These are phyloP conservation scores for Ulvella scutata DNA, from an alignment of 139 green algal species.

Conservation along the genomic window DNA sequence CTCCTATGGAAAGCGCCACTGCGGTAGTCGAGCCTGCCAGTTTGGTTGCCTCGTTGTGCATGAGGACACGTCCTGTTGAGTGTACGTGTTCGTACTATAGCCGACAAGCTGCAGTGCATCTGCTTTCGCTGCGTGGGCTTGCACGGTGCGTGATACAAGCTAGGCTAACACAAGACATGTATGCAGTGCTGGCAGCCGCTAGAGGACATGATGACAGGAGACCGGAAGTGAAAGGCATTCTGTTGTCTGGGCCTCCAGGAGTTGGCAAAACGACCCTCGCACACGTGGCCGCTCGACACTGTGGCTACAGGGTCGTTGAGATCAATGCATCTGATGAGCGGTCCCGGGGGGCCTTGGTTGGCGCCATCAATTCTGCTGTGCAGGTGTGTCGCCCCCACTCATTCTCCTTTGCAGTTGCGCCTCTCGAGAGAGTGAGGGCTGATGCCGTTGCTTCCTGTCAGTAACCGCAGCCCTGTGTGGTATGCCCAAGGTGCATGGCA, in stretches of 20 bases:
- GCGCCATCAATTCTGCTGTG: conserved; percentile 59
- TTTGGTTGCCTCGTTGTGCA: too few species aligned
- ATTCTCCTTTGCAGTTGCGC: too few species aligned
- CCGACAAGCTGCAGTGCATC: background rate
- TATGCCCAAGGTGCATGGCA: too few species aligned
- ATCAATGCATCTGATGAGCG: conserved; percentile 94
- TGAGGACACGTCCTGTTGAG: too few species aligned
- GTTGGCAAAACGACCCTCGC: conserved; percentile 94
- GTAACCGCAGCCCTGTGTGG: too few species aligned
- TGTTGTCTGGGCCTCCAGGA: conserved; percentile 28
- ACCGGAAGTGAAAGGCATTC: background rate
- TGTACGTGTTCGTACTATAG: background rate
- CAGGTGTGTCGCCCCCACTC: too few species aligned
- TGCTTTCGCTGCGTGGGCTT: background rate
- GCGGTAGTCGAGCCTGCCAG: too few species aligned
- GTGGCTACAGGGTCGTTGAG: conserved; percentile 83
- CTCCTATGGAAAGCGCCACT: too few species aligned
- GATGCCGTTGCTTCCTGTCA: too few species aligned
- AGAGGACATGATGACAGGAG: background rate
- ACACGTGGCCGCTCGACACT: conserved; percentile 80
- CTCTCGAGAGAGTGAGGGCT: too few species aligned
- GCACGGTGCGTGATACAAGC: background rate
- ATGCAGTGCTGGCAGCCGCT: background rate
- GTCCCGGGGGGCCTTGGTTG: conserved; percentile 33
- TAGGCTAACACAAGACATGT: conserved; percentile 1